Base-by-base conservation (phyloP, 2,329 filamentous ascomycete species). In the Sclerotinia borealis region DNA sequence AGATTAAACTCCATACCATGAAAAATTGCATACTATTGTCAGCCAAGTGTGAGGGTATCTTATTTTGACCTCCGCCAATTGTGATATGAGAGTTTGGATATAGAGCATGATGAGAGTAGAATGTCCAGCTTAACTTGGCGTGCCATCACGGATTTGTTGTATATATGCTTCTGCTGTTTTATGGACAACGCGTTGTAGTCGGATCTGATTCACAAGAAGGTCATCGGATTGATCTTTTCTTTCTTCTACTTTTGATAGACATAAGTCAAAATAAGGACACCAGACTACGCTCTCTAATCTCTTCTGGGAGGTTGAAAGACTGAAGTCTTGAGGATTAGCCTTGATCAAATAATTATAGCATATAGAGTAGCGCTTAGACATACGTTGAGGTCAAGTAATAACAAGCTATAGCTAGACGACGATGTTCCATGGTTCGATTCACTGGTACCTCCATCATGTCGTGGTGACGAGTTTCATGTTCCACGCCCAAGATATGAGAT, bases 11-110 rank as follows among this genome's bases (percentile, higher is more conserved):
- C n/a, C n/a, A 6, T n/a, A 36, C 29, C 9, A 27, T 25, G 10
- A 13, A n/a, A 17, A 17, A 3, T 3, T 37, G 49, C 55, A 15
- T 59, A 49, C 41, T 29, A 6, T 59, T 49, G 4, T 19, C 34
- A 19, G 11, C 9, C 19, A 59, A 59, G n/a, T 59, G 43, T 8
- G 31, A 37, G 22, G 55, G 43, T 36, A 59, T 59, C 22, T 27
- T 37, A 9, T 59, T 37, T 49, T 59, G 4, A 49, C 43, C 29
- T 37, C 55, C 2, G 43, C 29, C 17, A 59, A 19, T 49, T 59
- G 55, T 15, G 55, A 59, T 27, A 27, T 49, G 9, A 49, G 55
- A 59, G n/a, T 59, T 49, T 59, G 55, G 11, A 59, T 49, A 59
- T 37, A 48, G 31, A 49, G 43, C 31, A 49, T 37, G 11, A 59